Percentiles rank a stretch among this genome's conserved stretches.
phyloP scores from a whole-genome alignment of 2,329 filamentous ascomycete species.

The Leptosphaerulina australis region DNA sequence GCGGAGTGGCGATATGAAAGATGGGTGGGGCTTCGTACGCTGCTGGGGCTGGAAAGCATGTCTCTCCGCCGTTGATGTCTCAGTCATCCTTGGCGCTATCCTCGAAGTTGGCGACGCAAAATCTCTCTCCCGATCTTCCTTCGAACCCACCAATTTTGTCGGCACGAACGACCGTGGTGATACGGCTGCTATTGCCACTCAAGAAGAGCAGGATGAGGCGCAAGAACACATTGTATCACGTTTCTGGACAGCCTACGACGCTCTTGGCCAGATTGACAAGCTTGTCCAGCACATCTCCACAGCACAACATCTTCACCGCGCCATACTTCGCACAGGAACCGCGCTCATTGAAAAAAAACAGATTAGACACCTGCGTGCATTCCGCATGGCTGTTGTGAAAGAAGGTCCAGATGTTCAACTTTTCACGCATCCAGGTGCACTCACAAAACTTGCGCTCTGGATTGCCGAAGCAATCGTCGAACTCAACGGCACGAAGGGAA shows the following conservation, averaged over 20 bases:
- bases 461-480: constrained; percentile 90
- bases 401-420: constrained; percentile 90
- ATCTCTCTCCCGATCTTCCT: constrained; percentile 38
- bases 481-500: constrained; percentile 76
- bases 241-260: constrained; percentile 66
- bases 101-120: constrained; percentile 81
- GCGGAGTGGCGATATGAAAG: constrained; percentile 73
- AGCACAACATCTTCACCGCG: constrained; percentile 86
- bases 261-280: constrained; percentile 65
- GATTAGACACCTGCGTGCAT: constrained; percentile 88
- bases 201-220: constrained; percentile 38
- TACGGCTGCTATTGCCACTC: constrained; percentile 27
- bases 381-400: constrained; percentile 94
- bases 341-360: constrained; percentile 91
- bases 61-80: constrained; percentile 88
- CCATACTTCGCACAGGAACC: constrained; percentile 91
- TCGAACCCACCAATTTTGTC: constrained; percentile 41
- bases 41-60: constrained; percentile 99
- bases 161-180: constrained; percentile 34
- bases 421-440: constrained; percentile 88
- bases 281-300: constrained; percentile 78
- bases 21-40: constrained; percentile 95
- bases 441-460: constrained; percentile 94
- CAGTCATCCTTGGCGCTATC: constrained; percentile 88
- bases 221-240: constrained; percentile 57